These are phyloP conservation scores for Pelargonium australe DNA, from an alignment of 441 rosid genomes.

Conservation along the genomic window DNA sequence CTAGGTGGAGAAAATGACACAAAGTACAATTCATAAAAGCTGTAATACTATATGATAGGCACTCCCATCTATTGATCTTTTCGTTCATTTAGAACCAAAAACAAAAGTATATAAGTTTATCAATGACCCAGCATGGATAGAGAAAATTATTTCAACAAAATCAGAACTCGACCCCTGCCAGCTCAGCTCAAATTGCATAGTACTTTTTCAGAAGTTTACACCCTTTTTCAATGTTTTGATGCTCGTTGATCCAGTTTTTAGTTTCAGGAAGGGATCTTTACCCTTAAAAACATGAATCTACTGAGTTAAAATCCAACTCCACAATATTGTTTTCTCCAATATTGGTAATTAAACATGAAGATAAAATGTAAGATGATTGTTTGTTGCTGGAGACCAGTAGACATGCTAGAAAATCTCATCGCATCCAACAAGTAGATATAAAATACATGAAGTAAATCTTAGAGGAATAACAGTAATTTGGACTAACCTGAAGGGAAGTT, in stretches of 20 bases:
- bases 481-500: conserved; percentile 33
- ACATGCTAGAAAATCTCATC: background rate
- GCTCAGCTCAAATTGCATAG: too few species aligned
- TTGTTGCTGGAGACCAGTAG: background rate
- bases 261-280: too few species aligned
- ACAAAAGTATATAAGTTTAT: too few species aligned
- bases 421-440: background rate
- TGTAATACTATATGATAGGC: too few species aligned
- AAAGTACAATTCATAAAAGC: too few species aligned
- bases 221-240: background rate
- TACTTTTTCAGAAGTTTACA: too few species aligned
- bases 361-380: background rate
- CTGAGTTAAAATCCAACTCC: background rate
- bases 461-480: conserved; percentile 6
- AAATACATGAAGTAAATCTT: background rate
- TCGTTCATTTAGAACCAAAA: too few species aligned
- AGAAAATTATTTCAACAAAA: too few species aligned
- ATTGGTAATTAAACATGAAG: background rate
- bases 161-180: too few species aligned
- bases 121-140: too few species aligned
- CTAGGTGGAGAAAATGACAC: too few species aligned
- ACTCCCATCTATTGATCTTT: too few species aligned
- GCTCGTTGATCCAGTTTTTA: background rate
- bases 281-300: background rate
- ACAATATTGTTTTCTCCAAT: background rate